phyloP scores from a whole-genome alignment of 2,329 filamentous ascomycete species.

The Aspergillus luchuensis region DNA sequence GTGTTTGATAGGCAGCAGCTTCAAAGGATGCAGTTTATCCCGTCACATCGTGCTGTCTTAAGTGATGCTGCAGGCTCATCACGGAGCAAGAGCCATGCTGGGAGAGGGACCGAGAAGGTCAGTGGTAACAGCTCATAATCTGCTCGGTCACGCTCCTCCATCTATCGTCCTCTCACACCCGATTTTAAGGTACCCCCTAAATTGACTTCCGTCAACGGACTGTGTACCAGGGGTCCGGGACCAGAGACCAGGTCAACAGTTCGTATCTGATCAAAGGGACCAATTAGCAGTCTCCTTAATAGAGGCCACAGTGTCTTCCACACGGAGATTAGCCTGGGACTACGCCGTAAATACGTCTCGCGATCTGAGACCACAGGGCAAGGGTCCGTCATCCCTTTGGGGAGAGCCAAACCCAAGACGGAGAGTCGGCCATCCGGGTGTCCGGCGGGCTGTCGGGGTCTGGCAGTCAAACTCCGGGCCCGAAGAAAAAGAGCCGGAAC shows the following conservation, averaged over 20 bases:
- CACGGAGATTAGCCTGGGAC: not conserved
- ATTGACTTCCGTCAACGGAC: not conserved
- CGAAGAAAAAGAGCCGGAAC: constrained; percentile 20
- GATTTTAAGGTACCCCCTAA: not conserved
- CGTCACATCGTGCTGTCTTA: not conserved
- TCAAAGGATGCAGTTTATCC: not conserved
- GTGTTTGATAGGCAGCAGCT: not conserved
- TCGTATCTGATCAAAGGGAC: not conserved
- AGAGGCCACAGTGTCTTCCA: not conserved
- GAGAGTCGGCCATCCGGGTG: constrained; percentile 14
- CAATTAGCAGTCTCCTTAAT: not conserved
- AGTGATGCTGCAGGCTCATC: not conserved
- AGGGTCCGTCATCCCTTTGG: not conserved
- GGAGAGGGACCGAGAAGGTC: not conserved
- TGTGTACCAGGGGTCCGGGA: not conserved
- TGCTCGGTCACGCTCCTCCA: not conserved
- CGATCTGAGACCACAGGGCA: not conserved
- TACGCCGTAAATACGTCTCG: not conserved
- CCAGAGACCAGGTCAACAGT: not conserved
- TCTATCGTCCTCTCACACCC: not conserved
- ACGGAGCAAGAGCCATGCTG: not conserved
- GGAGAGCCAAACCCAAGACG: not conserved
- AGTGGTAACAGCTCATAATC: not conserved
- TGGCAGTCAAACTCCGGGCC: constrained; percentile 13
- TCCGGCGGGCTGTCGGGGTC: constrained; percentile 11